Evolutionary conservation across 2,329 filamentous ascomycete genomes (phyloP).

Genomic region (Trichoderma aggressivum): DNA sequence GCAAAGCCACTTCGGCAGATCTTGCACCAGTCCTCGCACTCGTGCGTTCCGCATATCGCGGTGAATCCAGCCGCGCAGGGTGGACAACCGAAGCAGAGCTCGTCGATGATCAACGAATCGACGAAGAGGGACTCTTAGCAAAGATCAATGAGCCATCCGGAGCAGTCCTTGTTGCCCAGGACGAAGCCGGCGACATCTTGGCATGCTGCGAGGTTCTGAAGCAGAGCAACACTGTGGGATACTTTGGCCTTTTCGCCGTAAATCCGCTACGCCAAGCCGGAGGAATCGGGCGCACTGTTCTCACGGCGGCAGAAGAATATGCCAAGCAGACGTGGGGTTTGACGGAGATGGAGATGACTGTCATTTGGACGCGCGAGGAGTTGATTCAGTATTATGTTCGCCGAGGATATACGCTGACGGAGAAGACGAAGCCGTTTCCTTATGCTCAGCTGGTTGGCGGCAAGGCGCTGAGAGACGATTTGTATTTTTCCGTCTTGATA

Average conservation of each 20-base stretch:
- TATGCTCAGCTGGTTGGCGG: conserved; percentile 37
- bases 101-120: conserved; percentile 43
- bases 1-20: conserved; percentile 35
- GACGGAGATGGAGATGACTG: conserved; percentile 41
- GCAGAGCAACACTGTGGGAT: conserved; percentile 21
- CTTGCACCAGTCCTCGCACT: conserved; percentile 35
- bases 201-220: conserved; percentile 45
- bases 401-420: conserved; percentile 41
- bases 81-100: conserved; percentile 49
- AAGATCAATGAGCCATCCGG: conserved; percentile 41
- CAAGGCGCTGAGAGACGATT: conserved; percentile 39
- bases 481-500: conserved; percentile 41
- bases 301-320: conserved; percentile 40
- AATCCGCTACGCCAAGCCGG: conserved; percentile 41
- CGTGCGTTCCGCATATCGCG: conserved; percentile 44
- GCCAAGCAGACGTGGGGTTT: conserved; percentile 25
- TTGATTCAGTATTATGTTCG: conserved; percentile 46
- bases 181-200: conserved; percentile 29
- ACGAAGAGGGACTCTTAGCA: conserved; percentile 31
- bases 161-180: conserved; percentile 37
- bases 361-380: conserved; percentile 42
- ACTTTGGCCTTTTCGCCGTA: conserved; percentile 45
- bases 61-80: conserved; percentile 38
- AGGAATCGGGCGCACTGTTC: conserved; percentile 42
- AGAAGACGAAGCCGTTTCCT: conserved; percentile 42